Evolutionary conservation across 2,329 filamentous ascomycete species (phyloP).

Genomic region (Phyllosticta citribraziliensis): DNA sequence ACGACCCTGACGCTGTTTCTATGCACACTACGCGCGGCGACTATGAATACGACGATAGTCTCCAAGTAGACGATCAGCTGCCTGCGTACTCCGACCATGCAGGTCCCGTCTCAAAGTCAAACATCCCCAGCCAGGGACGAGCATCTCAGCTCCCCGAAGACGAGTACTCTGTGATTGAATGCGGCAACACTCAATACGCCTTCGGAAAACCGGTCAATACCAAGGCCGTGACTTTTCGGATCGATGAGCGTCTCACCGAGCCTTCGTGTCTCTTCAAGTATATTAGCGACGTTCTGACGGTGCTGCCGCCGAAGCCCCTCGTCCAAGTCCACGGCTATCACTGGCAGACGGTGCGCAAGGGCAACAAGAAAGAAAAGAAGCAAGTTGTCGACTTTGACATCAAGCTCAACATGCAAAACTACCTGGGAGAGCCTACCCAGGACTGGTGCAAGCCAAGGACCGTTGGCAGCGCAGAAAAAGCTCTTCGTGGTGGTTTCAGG

Average conservation of each 20-base stretch:
- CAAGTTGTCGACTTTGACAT: conserved; percentile 29
- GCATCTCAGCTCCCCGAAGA: not conserved
- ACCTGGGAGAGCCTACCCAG: conserved; percentile 11
- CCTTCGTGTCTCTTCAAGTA: conserved; percentile 22
- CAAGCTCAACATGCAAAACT: conserved; percentile 24
- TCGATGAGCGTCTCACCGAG: conserved; percentile 23
- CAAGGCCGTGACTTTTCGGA: conserved; percentile 13
- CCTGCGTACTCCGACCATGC: conserved; percentile 25
- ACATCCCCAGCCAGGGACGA: not conserved
- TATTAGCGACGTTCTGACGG: conserved; percentile 18
- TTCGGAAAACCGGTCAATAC: conserved; percentile 9
- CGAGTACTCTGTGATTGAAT: conserved; percentile 9
- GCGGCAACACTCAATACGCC: not conserved
- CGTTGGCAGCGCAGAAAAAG: conserved; percentile 50
- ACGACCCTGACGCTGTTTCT: conserved; percentile 28
- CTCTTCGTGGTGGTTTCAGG: conserved; percentile 54
- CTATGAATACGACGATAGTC: conserved; percentile 28
- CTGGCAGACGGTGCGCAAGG: conserved; percentile 23
- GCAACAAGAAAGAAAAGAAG: conserved; percentile 27
- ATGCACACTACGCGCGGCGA: conserved; percentile 30
- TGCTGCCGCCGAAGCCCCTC: conserved; percentile 22
- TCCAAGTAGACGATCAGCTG: conserved; percentile 22
- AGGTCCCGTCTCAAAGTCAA: not conserved
- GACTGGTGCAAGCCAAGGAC: conserved; percentile 21
- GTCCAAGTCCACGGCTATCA: conserved; percentile 29